Percentiles rank a stretch among this genome's conserved stretches.
Conservation (phyloP, 2,329 filamentous ascomycete genomes). For the Aspergillus carbonarius region DNA sequence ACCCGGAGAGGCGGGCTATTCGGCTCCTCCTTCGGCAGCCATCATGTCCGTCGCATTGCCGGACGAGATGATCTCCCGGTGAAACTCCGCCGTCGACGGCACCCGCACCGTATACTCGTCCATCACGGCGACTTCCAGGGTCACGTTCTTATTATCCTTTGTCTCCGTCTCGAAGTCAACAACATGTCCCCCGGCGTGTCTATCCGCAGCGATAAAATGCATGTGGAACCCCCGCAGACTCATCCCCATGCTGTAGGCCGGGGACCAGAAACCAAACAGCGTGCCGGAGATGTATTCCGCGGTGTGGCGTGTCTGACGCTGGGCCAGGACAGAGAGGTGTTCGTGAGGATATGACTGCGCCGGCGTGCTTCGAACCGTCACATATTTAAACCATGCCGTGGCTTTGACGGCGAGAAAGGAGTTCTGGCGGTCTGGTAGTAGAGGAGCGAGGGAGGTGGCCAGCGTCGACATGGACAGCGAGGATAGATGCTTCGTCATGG, state of each 20-base stretch:
- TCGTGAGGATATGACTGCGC: constrained; percentile 6
- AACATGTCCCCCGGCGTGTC: constrained; percentile 37
- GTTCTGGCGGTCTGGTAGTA: constrained; percentile 13
- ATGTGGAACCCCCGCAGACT: constrained; percentile 46
- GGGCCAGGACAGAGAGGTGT: constrained; percentile 17
- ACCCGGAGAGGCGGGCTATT: too few relatives aligned
- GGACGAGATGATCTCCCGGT: too few relatives aligned
- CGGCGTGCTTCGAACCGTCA: constrained; percentile 7
- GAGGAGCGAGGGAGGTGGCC: constrained; percentile 2
- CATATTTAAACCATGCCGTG: neutral
- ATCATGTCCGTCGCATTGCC: too few relatives aligned
- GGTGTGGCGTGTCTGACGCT: constrained; percentile 32
- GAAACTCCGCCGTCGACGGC: too few relatives aligned
- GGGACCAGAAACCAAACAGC: constrained; percentile 46
- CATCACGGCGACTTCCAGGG: too few relatives aligned
- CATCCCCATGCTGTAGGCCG: constrained; percentile 42
- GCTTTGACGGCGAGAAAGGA: constrained; percentile 14
- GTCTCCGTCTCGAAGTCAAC: neutral
- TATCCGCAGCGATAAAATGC: constrained; percentile 42
- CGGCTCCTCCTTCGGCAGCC: too few relatives aligned
- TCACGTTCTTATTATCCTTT: too few relatives aligned
- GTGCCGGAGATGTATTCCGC: constrained; percentile 38
- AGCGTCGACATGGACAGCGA: constrained; percentile 7
- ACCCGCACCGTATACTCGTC: too few relatives aligned
- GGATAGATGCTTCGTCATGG: constrained; percentile 15